Evolutionary conservation across 495 filamentous ascomycete species (phyloP), one percentile per base, ranked within the genome.

Genomic region (Oleoguttula mirabilis): DNA sequence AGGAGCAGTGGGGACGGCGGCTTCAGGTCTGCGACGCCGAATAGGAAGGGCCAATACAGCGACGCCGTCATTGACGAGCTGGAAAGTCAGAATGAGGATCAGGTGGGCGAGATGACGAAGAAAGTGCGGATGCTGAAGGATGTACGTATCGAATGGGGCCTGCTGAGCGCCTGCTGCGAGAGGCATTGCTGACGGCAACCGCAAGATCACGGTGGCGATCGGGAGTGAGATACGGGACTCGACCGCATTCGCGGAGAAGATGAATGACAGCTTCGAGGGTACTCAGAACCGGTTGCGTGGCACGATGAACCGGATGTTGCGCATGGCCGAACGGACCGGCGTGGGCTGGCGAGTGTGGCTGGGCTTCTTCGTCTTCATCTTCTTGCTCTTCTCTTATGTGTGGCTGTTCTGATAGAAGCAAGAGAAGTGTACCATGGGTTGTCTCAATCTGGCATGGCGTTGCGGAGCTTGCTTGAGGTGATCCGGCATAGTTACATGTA

Each of bases 271-370:
- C 4, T 98, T 96, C 55, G 90, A 95, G 51, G 74, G 70, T 50
- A 92, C 92, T 33, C 68, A 86, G 36, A 59, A 84, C 21, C 69
- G 82, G 52, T 63, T 98, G 46, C 70, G 77, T 14, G 84, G 88
- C 30, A 96, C 92, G 30, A 96, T 98, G 90, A 94, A 84, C 55
- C 69, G 87, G 21, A 98, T 98, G 90, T 64, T 96, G 43, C 59
- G 86, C 44, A 96, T 98, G 90, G 92, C 90, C 3, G 79, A 94
- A 64, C 68, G 77, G 54, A 92, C 87, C 10, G 92, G 92, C 3
- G 77, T 98, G 21, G 82, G 86, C 47, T 98, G 90, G 90, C 83
- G 74, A 62, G 82, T 87, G 20, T 98, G 92, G 90, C 56, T 92
- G 35, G 69, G 62, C 15, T 96, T 98, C 62, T 92, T 98, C 55